Evolutionary conservation across 116 monocot genomes (phyloP).

Genomic region (Cymodocea nodosa): DNA sequence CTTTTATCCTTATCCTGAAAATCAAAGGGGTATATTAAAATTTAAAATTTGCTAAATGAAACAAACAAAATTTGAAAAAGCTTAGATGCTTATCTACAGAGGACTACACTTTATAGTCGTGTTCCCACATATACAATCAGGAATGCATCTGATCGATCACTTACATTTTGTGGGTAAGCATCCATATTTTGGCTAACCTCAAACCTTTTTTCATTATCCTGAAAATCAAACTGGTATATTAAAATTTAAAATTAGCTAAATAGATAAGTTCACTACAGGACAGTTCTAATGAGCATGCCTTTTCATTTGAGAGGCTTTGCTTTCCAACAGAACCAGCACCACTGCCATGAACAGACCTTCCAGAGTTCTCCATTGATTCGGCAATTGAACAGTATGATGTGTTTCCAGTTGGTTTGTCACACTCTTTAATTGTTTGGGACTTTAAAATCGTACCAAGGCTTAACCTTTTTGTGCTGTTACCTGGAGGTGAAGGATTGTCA

Average conservation of each 20-base stretch:
- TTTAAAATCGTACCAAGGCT: neutral
- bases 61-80: too few species aligned
- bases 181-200: neutral
- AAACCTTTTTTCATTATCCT: neutral
- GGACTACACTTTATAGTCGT: too few species aligned
- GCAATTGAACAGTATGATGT: neutral
- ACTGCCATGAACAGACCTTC: neutral
- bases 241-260: neutral
- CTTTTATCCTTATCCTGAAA: neutral
- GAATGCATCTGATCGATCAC: neutral
- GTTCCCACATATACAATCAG: too few species aligned
- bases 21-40: neutral
- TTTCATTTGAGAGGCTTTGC: neutral
- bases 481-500: neutral
- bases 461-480: neutral
- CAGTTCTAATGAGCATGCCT: neutral
- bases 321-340: neutral
- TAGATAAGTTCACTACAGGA: neutral
- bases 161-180: neutral
- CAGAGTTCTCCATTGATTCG: neutral
- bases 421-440: too few species aligned
- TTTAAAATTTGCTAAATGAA: too few species aligned
- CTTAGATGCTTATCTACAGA: too few species aligned
- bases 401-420: too few species aligned
- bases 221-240: neutral